phyloP scores from a whole-genome alignment of 2,329 filamentous ascomycete species.

The Clonostachys byssicola region DNA sequence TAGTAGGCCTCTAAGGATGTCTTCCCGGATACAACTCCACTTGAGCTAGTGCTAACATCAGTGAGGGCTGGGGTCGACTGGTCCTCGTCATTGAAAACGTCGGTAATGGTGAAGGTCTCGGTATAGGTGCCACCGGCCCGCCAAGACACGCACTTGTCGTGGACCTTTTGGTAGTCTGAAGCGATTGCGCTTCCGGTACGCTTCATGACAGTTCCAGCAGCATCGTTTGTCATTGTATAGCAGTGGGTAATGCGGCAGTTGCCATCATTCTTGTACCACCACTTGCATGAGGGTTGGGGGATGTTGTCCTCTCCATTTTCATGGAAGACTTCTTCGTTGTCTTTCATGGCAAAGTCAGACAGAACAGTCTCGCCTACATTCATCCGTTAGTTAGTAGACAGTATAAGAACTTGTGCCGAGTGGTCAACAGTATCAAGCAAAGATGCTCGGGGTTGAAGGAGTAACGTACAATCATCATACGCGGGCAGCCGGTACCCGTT shows the following conservation, averaged over 20 bases:
- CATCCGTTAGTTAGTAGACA: background rate
- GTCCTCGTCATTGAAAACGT: background rate
- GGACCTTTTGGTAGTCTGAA: background rate
- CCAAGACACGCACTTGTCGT: background rate
- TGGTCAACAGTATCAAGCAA: too few relatives aligned
- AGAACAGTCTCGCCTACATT: background rate
- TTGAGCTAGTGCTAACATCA: background rate
- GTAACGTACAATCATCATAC: background rate
- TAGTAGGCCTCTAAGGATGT: background rate
- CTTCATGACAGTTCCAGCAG: background rate
- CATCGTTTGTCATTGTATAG: background rate
- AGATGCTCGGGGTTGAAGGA: too few relatives aligned
- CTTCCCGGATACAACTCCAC: background rate
- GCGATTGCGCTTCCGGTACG: too few relatives aligned
- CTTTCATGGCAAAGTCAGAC: background rate
- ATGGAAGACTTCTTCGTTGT: background rate
- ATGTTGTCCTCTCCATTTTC: background rate
- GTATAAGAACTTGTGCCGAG: background rate
- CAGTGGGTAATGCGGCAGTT: background rate
- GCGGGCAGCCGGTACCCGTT: background rate
- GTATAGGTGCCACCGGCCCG: background rate
- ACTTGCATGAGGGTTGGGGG: background rate
- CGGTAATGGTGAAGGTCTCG: background rate
- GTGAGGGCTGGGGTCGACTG: background rate
- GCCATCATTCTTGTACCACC: background rate